Conservation (phyloP, 2,329 filamentous ascomycete genomes). For the Furcasterigmium furcatum region DNA sequence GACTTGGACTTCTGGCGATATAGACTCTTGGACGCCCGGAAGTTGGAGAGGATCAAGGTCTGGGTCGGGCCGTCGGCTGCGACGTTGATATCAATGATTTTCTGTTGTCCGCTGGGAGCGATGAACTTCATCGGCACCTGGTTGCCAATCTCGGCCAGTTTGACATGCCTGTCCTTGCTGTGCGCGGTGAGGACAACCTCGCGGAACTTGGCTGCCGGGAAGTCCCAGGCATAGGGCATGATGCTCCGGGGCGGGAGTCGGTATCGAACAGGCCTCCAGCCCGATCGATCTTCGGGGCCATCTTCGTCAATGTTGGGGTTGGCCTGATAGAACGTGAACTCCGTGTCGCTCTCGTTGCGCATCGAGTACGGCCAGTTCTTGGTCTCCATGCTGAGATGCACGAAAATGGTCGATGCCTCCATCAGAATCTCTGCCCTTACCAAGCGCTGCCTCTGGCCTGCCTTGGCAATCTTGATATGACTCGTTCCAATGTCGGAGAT, state of each 20-base stretch:
- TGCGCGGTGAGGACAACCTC: slow-evolving; percentile 81
- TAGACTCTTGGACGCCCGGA: slow-evolving; percentile 86
- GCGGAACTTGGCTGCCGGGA: slow-evolving; percentile 94
- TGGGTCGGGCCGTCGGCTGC: slow-evolving; percentile 94
- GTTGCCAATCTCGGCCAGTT: slow-evolving; percentile 94
- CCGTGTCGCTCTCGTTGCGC: slow-evolving; percentile 95
- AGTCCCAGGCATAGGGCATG: slow-evolving; percentile 99
- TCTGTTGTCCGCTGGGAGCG: slow-evolving; percentile 63
- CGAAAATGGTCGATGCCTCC: slow-evolving; percentile 90
- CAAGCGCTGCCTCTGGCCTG: slow-evolving; percentile 83
- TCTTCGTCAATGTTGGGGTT: slow-evolving; percentile 93
- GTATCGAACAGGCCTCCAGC: slow-evolving; percentile 91
- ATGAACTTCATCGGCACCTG: slow-evolving; percentile 90
- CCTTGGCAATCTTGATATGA: slow-evolving; percentile 90
- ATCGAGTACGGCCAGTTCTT: slow-evolving; percentile 99
- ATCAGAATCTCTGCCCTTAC: slow-evolving; percentile 86
- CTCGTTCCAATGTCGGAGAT: slow-evolving; percentile 92
- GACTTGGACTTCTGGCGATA: slow-evolving; percentile 63
- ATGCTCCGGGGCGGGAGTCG: slow-evolving; percentile 90
- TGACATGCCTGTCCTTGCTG: slow-evolving; percentile 84
- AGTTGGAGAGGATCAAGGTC: slow-evolving; percentile 90
- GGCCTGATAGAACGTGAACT: slow-evolving; percentile 95
- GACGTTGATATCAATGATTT: slow-evolving; percentile 95
- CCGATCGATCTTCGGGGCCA: slow-evolving; percentile 75
- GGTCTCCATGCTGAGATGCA: slow-evolving; percentile 84